phyloP scores from a whole-genome alignment of 768 basidiomycete species.

The Suillus variegatus region DNA sequence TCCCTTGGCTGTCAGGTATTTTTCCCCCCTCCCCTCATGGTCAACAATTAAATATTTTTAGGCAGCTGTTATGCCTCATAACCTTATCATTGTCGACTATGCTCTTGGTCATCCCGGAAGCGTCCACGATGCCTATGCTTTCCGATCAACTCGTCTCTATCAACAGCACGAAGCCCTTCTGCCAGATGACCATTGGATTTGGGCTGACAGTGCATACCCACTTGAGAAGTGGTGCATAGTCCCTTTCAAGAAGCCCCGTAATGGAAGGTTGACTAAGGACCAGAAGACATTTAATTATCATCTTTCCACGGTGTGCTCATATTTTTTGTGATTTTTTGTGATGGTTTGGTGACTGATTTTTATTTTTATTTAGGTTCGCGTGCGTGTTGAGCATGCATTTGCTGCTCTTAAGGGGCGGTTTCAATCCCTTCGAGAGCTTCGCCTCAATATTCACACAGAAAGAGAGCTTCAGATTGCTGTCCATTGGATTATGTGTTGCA shows the following conservation, averaged over 20 bases:
- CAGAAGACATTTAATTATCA: too few species aligned
- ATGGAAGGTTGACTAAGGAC: too few species aligned
- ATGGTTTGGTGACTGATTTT: too few species aligned
- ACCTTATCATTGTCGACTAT: slow-evolving; percentile 11
- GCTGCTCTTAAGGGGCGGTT: slow-evolving; percentile 4
- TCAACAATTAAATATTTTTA: not conserved
- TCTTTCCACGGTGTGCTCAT: too few species aligned
- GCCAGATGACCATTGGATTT: slow-evolving; percentile 1
- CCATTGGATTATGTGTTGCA: slow-evolving; percentile 4
- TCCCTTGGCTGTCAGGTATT: slow-evolving; percentile 23
- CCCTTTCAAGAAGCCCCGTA: too few species aligned
- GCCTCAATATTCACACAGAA: not conserved
- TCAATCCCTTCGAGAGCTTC: slow-evolving; percentile 4
- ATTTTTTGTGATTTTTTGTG: too few species aligned
- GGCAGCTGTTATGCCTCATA: slow-evolving; percentile 11
- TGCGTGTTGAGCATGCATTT: not conserved
- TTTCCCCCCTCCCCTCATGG: not conserved
- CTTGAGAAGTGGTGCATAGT: too few species aligned
- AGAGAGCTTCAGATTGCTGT: slow-evolving; percentile 3
- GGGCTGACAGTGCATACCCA: not conserved
- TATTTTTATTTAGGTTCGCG: too few species aligned
- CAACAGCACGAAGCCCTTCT: not conserved
- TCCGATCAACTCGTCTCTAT: slow-evolving; percentile 2
- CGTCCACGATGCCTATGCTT: slow-evolving; percentile 12
- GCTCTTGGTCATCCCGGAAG: slow-evolving; percentile 11